Evolutionary conservation across 2,329 filamentous ascomycete species (phyloP), one percentile per base, ranked within the genome.

Genomic region (Pseudocercospora fijiensis): DNA sequence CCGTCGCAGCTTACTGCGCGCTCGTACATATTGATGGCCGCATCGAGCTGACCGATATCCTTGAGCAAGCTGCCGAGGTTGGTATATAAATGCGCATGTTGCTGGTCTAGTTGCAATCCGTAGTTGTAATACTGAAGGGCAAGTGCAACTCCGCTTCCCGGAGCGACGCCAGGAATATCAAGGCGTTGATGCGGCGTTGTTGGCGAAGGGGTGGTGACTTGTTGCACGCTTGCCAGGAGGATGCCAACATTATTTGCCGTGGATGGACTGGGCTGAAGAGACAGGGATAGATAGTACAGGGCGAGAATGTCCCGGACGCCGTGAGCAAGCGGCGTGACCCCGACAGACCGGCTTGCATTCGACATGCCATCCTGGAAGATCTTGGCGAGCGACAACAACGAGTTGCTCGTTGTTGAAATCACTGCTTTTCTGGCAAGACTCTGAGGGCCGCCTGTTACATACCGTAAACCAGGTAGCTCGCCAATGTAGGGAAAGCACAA

Each of bases 171-270:
- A 13, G 92, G 90, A 59, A 95, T 88, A 13, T 78, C 75, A 10
- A 76, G 70, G 58, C 70, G 69, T 56, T 78, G 65, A 51, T 75
- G 24, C 63, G 69, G 78, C n/a, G 51, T 28, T 20, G 78, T 18
- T 28, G 61, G 68, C 6, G 63, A 51, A n/a, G 71, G 67, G 7
- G 76, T 72, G 2, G 71, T 74, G 26, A 82, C 82, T 70, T 96
- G 92, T 73, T 96, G 95, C 20, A 98, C 90, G 62, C 95, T 91
- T 4, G 95, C 95, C n/a, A 99, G 86, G 27, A 99, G 83, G 61
- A 99, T 99, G 2, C 95, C 95, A 11, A 99, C 93, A 75, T 99
- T 99, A 75, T 99, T 99, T 0, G 95, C 95, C 0, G 95, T 99
- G 0, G 95, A 99, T 1, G 95, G 95, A 72, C 95, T 98, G 55